Evolutionary conservation across 495 filamentous ascomycete species (phyloP), one percentile per base, ranked within the genome.

Genomic region (Aspergillus steynii): DNA sequence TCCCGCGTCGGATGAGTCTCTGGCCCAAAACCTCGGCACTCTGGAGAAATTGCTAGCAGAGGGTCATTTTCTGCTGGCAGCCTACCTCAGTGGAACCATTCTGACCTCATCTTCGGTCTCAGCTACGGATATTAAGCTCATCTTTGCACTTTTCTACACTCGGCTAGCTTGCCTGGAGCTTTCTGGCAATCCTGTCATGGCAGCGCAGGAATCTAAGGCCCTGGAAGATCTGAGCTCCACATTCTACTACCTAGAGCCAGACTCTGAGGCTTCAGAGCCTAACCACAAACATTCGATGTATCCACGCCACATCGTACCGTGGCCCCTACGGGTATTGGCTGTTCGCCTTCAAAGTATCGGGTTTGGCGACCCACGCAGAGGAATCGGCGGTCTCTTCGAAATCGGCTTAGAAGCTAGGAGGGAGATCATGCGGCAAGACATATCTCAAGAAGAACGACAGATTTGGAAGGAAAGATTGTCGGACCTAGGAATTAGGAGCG

Each of bases 351-450:
- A 96, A 65, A 89, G 88, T 14, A 85, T 96, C 45, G 91, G 89
- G 1, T 94, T 91, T 65, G 87, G 85, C 15, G 95, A 97, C 73
- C 82, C 86, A 46, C 82, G 93, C n/a, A 81, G 91, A 55, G 87
- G 88, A n/a, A 86, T 99, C 46, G 91, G 90, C 72, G 88, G 87
- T 27, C 89, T 95, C 68, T 97, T 96, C 68, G 93, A 96, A 59
- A 81, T 99, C 1, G 95, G 87, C 0, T 68, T 88, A 14, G 92
- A 96, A 70, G 90, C 86, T 2, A 77, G 94, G 31, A 71, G 71
- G 1, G 80, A 83, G 31, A 67, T 90, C 15, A 69, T 78, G 55
- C 75, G 61, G 53, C 67, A 53, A 59, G 71, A 69, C 5, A 59
- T 61, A 48, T 67, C 49, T 25, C 66, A 69, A 7, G 45, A 53